Evolutionary conservation across 2,329 filamentous ascomycete species (phyloP).

Genomic region (Apiospora saccharicola): DNA sequence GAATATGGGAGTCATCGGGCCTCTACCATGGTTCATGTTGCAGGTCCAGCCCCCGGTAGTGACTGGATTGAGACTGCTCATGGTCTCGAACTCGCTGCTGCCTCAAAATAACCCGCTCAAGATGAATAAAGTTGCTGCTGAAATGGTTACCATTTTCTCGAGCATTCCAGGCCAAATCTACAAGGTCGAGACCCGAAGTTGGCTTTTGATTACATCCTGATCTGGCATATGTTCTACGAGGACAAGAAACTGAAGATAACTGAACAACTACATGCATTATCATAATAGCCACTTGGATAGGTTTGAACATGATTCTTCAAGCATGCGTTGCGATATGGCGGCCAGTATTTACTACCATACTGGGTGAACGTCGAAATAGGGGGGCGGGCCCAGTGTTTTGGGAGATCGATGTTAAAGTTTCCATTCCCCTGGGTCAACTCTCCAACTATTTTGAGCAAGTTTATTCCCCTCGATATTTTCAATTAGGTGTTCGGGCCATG

Average conservation of each 20-base stretch:
- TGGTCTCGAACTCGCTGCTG: not conserved
- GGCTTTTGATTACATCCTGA: not conserved
- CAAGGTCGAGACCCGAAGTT: not conserved
- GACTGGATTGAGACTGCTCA: not conserved
- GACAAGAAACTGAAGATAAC: not conserved
- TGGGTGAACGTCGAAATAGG: not conserved
- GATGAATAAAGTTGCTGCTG: not conserved
- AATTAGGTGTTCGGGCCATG: not conserved
- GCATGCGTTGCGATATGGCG: not conserved
- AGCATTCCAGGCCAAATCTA: not conserved
- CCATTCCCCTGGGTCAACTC: not conserved
- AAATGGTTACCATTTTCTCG: not conserved
- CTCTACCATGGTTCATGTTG: not conserved
- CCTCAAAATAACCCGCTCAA: not conserved
- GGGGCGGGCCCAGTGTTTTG: not conserved
- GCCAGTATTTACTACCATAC: not conserved
- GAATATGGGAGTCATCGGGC: not conserved
- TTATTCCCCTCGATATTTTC: not conserved
- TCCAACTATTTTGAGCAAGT: not conserved
- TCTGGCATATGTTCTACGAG: not conserved
- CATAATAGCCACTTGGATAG: not conserved
- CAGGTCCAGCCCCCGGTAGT: not conserved
- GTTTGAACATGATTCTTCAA: not conserved
- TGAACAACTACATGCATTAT: no score
- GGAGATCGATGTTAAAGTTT: not conserved